Percentiles rank a stretch among this genome's conserved stretches.
Evolutionary conservation across 345 rosid genomes (phyloP).

Genomic region (Gossypium australe): DNA sequence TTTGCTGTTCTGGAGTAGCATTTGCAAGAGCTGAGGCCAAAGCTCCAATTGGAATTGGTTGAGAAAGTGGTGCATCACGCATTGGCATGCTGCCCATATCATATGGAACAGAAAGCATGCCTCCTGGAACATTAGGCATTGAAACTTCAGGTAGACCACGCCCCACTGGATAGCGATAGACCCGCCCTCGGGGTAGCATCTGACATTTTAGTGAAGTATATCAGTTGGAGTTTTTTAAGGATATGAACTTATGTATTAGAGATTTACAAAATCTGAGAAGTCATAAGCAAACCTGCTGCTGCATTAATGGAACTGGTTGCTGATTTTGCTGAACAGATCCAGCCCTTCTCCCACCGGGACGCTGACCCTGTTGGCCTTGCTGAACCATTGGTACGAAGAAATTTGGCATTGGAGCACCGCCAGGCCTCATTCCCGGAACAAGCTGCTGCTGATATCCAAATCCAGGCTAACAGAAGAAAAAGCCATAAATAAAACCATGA

Average conservation of each 20-base stretch:
- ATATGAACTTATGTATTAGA: not conserved
- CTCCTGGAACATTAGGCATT: slow-evolving; percentile 44
- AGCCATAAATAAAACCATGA: not conserved
- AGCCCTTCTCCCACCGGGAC: slow-evolving; percentile 56
- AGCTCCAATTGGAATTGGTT: slow-evolving; percentile 72
- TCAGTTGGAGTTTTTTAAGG: not conserved
- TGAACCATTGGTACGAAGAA: slow-evolving; percentile 62
- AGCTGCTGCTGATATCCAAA: slow-evolving; percentile 32
- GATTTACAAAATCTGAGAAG: not conserved
- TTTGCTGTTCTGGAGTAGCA: slow-evolving; percentile 78
- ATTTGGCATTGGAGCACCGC: slow-evolving; percentile 62
- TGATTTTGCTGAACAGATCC: slow-evolving; percentile 56
- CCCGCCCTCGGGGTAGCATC: slow-evolving; percentile 76
- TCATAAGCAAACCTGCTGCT: slow-evolving; percentile 44
- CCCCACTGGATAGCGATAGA: slow-evolving; percentile 60
- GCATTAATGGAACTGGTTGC: slow-evolving; percentile 60
- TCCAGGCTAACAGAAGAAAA: not conserved
- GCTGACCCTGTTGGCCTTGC: slow-evolving; percentile 60
- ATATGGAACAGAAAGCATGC: slow-evolving; percentile 53
- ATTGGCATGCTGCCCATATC: slow-evolving; percentile 55
- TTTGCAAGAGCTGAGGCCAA: slow-evolving; percentile 81
- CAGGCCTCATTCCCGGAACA: slow-evolving; percentile 82
- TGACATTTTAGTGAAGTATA: not conserved
- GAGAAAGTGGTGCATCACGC: slow-evolving; percentile 51
- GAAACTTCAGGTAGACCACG: slow-evolving; percentile 53